phyloP scores from a whole-genome alignment of 805 yeast species.

The Aciculoconidium aculeatum region DNA sequence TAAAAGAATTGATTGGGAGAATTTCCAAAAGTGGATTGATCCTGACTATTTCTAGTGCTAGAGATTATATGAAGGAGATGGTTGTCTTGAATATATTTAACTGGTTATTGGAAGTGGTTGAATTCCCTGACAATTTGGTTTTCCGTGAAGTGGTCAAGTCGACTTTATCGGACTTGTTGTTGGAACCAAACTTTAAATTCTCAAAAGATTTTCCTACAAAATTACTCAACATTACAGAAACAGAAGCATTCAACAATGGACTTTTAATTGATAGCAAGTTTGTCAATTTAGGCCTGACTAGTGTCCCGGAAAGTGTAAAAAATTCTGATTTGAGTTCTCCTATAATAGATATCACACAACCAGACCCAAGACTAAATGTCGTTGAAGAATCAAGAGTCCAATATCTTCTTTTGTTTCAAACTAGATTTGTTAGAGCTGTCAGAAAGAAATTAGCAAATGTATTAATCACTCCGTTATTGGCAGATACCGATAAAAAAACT shows the following conservation, averaged over 20 bases:
- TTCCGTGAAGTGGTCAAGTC: conserved; percentile 30
- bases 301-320: too few relatives aligned
- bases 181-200: conserved; percentile 29
- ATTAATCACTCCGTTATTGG: conserved; percentile 51
- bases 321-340: too few relatives aligned
- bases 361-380: conserved; percentile 13
- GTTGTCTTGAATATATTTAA: conserved; percentile 39
- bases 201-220: conserved; percentile 23
- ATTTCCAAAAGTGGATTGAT: conserved; percentile 48
- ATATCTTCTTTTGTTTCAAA: conserved; percentile 50
- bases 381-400: conserved; percentile 48
- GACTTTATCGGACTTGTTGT: conserved; percentile 40
- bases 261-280: conserved; percentile 23
- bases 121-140: conserved; percentile 15
- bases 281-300: conserved; percentile 16
- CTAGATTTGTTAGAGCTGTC: conserved; percentile 48
- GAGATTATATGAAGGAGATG: conserved; percentile 47
- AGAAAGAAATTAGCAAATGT: conserved; percentile 45
- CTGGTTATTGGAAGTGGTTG: conserved; percentile 45
- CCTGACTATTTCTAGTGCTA: conserved; percentile 46
- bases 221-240: too few relatives aligned
- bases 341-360: too few relatives aligned
- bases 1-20: conserved; percentile 29
- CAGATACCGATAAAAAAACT: conserved; percentile 43
- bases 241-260: conserved; percentile 28